These are phyloP conservation scores for Blastobotrys attinorum DNA, from an alignment of 805 yeast species.

Conservation along the genomic window DNA sequence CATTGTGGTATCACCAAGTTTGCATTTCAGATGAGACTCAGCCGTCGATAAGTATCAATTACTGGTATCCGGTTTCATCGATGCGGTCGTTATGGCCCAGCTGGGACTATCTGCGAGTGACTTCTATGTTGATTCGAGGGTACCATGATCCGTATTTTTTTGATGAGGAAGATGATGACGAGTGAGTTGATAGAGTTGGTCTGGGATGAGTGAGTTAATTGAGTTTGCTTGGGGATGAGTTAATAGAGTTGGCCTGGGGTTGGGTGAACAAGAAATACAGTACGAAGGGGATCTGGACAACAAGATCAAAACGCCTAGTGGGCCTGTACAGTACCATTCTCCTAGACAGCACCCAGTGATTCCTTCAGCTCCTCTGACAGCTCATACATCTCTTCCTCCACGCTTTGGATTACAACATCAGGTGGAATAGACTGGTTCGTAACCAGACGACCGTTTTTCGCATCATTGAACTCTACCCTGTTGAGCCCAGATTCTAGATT, in stretches of 20 bases:
- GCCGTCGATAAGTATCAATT: constrained; percentile 26
- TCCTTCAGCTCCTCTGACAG: too few species aligned
- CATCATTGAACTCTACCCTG: constrained; percentile 43
- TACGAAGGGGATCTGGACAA: too few species aligned
- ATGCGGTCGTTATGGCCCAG: constrained; percentile 23
- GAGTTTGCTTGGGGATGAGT: too few species aligned
- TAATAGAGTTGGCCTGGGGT: too few species aligned
- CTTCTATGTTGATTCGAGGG: constrained; percentile 16
- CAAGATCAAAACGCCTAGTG: too few species aligned
- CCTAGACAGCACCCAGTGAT: too few species aligned
- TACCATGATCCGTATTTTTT: constrained; percentile 20
- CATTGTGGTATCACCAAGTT: constrained; percentile 36
- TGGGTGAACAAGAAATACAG: too few species aligned
- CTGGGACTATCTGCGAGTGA: constrained; percentile 26
- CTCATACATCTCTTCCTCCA: constrained; percentile 6
- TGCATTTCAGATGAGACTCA: constrained; percentile 16
- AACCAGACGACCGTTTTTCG: constrained; percentile 49
- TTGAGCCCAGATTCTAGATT: constrained; percentile 29
- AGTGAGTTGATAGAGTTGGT: not conserved
- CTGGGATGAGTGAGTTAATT: too few species aligned
- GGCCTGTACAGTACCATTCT: too few species aligned
- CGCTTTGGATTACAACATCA: constrained; percentile 19
- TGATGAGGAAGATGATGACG: constrained; percentile 1
- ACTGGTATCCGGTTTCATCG: constrained; percentile 27
- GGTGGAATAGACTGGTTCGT: constrained; percentile 21